Percentiles rank a stretch among this genome's conserved stretches.
These are phyloP conservation scores for Elongisporangium anandrum DNA, from an alignment of 352 stramenopile species.

Conservation along the genomic window DNA sequence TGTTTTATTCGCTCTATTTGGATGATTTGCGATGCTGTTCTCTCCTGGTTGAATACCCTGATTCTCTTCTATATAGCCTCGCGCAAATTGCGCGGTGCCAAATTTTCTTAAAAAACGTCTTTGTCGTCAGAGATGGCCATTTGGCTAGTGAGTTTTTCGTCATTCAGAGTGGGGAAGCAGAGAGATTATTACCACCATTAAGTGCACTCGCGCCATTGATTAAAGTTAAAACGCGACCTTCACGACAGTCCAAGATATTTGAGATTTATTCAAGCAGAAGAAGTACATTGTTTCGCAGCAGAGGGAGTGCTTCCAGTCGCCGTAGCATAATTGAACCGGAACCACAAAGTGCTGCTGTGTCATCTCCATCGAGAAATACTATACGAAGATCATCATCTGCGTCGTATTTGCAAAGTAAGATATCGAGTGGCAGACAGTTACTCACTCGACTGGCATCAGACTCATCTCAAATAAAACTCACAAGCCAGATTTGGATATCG, in stretches of 20 bases:
- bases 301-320: background rate
- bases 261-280: background rate
- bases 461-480: background rate
- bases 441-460: background rate
- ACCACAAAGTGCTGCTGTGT: background rate
- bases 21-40: conserved; percentile 27
- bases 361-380: background rate
- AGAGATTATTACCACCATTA: conserved; percentile 40
- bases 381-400: background rate
- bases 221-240: background rate
- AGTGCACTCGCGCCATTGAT: background rate
- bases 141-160: conserved; percentile 55
- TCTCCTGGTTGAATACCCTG: conserved; percentile 17
- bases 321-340: background rate
- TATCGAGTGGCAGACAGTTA: background rate
- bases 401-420: background rate
- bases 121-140: conserved; percentile 49
- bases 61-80: background rate
- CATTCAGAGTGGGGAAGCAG: conserved; percentile 50
- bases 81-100: conserved; percentile 35
- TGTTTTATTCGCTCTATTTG: conserved; percentile 28
- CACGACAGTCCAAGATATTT: background rate
- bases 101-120: conserved; percentile 55
- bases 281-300: background rate
- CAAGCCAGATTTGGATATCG: background rate